phyloP scores from a whole-genome alignment of 2,329 filamentous ascomycete genomes.

The Gyromitra esculenta region DNA sequence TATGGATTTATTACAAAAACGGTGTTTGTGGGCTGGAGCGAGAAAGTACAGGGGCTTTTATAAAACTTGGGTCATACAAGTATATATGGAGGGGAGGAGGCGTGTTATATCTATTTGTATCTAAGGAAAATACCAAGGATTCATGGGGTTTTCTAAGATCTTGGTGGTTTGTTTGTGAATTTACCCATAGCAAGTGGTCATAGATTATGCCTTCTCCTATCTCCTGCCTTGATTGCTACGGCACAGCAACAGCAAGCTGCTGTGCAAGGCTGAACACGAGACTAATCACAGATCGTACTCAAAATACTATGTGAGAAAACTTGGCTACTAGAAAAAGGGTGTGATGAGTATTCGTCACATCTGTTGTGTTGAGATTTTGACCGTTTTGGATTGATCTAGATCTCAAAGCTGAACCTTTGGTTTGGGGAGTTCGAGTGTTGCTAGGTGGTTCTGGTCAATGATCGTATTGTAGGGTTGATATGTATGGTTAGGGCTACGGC shows the following conservation, averaged over 20 bases:
- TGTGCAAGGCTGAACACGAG: not conserved
- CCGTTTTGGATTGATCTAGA: not conserved
- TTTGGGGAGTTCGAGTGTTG: constrained; percentile 1
- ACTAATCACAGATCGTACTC: not conserved
- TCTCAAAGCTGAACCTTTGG: not conserved
- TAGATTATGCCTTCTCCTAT: too few relatives aligned
- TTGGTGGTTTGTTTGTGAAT: not conserved
- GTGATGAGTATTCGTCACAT: not conserved
- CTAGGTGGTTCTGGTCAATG: constrained; percentile 32
- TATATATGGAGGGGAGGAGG: constrained; percentile 7
- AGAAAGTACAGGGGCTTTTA: not conserved
- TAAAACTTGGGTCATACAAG: constrained; percentile 25
- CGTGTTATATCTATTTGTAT: constrained; percentile 13
- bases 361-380: not conserved
- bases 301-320: not conserved
- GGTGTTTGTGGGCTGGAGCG: constrained; percentile 8
- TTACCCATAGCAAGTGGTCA: not conserved
- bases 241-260: too few relatives aligned
- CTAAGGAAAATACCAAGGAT: constrained; percentile 2
- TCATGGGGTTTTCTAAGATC: not conserved
- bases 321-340: not conserved
- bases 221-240: too few relatives aligned
- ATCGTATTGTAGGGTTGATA: not conserved
- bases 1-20: constrained; percentile 32
- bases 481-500: constrained; percentile 34